Conservation (phyloP, 306 rosid species). For the Pterocarpus macrocarpus region DNA sequence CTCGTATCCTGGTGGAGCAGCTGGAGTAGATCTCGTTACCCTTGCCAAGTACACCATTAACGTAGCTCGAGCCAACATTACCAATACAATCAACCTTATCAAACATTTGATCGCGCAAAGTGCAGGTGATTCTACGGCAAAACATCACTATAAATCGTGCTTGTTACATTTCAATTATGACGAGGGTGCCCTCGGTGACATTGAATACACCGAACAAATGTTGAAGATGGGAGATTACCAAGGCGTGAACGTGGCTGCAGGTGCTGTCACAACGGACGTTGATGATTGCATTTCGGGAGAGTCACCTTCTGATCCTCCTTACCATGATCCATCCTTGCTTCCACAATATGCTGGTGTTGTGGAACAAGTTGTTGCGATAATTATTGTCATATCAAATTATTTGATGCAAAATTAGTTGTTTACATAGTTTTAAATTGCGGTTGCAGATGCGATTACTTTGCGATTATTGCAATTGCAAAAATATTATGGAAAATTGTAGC, state of each 20-base stretch:
- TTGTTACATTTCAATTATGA: background rate
- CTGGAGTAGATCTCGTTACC: background rate
- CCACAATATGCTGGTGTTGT: background rate
- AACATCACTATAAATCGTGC: background rate
- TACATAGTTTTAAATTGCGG: too few species aligned
- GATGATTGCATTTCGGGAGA: background rate
- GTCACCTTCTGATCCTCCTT: background rate
- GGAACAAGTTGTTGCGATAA: background rate
- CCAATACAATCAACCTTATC: background rate
- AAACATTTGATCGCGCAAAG: background rate
- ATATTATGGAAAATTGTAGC: too few species aligned
- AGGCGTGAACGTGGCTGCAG: background rate
- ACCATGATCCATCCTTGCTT: background rate
- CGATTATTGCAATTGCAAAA: too few species aligned
- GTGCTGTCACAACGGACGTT: background rate
- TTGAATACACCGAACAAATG: background rate
- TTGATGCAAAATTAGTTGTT: background rate
- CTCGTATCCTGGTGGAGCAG: background rate
- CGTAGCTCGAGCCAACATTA: background rate
- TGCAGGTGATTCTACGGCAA: background rate
- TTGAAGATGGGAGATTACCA: background rate
- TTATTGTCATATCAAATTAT: background rate
- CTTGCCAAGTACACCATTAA: background rate
- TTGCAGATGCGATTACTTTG: too few species aligned
- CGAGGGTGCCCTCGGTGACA: background rate